Evolutionary conservation across 495 filamentous ascomycete genomes (phyloP).

Genomic region (Talaromyces trachyspermus): DNA sequence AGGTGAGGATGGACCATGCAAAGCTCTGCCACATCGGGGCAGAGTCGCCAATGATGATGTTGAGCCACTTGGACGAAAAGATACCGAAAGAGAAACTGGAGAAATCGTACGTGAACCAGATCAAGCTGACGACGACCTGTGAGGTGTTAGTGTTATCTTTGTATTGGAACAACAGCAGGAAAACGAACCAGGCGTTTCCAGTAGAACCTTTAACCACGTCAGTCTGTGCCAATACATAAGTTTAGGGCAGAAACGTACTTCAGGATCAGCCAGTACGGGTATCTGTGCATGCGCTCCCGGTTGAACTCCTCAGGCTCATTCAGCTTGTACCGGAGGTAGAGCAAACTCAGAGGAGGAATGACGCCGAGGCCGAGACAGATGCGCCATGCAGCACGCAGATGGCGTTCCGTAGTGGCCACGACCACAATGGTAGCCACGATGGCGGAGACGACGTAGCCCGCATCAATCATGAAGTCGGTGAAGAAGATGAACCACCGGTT

Average conservation of each 20-base stretch:
- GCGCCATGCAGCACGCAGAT: constrained; percentile 68
- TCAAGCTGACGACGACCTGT: constrained; percentile 62
- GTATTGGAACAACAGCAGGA: constrained; percentile 7
- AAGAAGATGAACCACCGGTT: constrained; percentile 92
- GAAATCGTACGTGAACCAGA: constrained; percentile 95
- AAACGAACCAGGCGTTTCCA: constrained; percentile 38
- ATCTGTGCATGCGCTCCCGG: constrained; percentile 46
- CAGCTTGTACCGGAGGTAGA: constrained; percentile 68
- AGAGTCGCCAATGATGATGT: constrained; percentile 49
- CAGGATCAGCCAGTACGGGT: constrained; percentile 42
- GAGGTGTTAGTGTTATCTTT: constrained; percentile 51
- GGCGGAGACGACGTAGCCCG: constrained; percentile 67
- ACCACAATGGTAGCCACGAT: constrained; percentile 69
- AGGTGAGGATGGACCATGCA: constrained; percentile 80
- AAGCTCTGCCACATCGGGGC: constrained; percentile 66
- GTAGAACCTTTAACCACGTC: constrained; percentile 32
- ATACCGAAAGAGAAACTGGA: constrained; percentile 72
- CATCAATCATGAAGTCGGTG: constrained; percentile 84
- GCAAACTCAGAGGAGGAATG: constrained; percentile 66
- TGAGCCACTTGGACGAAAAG: constrained; percentile 64
- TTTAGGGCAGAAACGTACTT: constrained; percentile 25
- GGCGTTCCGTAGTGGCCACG: constrained; percentile 58
- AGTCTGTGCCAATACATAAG: neutral
- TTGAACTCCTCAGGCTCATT: constrained; percentile 80
- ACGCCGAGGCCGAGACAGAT: constrained; percentile 70